These are phyloP conservation scores for Aspergillus sparsus DNA, from an alignment of 495 filamentous ascomycete species.

Conservation along the genomic window DNA sequence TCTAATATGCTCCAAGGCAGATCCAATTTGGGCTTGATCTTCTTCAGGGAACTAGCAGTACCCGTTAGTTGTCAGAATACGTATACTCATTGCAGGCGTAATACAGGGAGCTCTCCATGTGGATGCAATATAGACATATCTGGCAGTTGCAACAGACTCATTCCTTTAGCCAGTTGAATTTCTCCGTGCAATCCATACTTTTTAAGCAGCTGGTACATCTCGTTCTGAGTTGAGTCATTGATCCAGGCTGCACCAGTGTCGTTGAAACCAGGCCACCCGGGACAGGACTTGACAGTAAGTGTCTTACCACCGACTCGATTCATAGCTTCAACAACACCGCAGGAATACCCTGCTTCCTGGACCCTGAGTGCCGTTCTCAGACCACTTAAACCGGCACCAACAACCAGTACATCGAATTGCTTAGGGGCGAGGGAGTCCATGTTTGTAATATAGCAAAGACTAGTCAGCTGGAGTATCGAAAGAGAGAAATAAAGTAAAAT, in stretches of 20 bases:
- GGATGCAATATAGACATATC: constrained; percentile 1
- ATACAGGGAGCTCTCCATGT: background rate
- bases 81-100: background rate
- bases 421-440: background rate
- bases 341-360: constrained; percentile 17
- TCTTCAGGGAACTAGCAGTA: background rate
- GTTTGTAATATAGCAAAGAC: background rate
- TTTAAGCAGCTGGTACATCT: constrained; percentile 1
- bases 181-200: constrained; percentile 1
- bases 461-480: background rate
- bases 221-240: constrained; percentile 1
- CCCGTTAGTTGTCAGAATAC: background rate
- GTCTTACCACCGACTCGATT: constrained; percentile 28
- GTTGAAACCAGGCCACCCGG: background rate
- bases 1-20: constrained; percentile 1
- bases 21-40: constrained; percentile 1
- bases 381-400: constrained; percentile 27
- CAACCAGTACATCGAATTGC: constrained; percentile 22
- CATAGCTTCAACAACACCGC: constrained; percentile 26
- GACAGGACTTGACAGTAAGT: constrained; percentile 2
- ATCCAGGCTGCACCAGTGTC: constrained; percentile 1
- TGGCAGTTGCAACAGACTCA: background rate
- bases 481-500: background rate
- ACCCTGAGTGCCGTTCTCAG: constrained; percentile 25
- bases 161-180: background rate